phyloP scores from a whole-genome alignment of 2,329 filamentous ascomycete genomes.

The Verticillium isaacii region DNA sequence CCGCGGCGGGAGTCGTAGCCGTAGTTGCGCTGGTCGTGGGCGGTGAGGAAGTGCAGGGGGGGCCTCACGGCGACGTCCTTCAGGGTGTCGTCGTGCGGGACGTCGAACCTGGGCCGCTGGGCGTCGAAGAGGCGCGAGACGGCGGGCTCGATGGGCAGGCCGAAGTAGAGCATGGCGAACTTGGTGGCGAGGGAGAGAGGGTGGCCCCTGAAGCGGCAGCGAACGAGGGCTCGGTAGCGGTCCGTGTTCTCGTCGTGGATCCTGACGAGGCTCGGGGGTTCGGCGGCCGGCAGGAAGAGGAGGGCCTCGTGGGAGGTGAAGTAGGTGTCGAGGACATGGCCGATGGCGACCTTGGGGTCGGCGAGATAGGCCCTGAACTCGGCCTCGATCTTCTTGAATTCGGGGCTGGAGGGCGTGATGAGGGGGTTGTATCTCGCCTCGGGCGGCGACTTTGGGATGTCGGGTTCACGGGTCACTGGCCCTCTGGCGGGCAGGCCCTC shows the following conservation, averaged over 20 bases:
- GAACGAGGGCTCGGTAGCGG: slow-evolving; percentile 24
- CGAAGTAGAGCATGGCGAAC: slow-evolving; percentile 42
- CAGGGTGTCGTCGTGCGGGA: slow-evolving; percentile 13
- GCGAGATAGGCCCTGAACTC: slow-evolving; percentile 23
- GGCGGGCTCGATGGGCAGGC: slow-evolving; percentile 37
- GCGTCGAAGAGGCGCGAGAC: slow-evolving; percentile 10
- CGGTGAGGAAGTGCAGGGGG: slow-evolving; percentile 27
- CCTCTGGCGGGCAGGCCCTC: not conserved
- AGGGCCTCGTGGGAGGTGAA: slow-evolving; percentile 29
- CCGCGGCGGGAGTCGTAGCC: slow-evolving; percentile 18
- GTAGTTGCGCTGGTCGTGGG: slow-evolving; percentile 23
- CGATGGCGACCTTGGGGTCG: slow-evolving; percentile 16
- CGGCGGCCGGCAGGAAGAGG: slow-evolving; percentile 22
- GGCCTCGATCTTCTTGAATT: slow-evolving; percentile 19
- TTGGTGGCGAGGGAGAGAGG: slow-evolving; percentile 29
- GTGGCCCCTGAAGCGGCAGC: slow-evolving; percentile 22
- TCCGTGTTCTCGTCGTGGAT: slow-evolving; percentile 25
- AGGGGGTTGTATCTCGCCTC: slow-evolving; percentile 14
- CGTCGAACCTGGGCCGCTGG: slow-evolving; percentile 18
- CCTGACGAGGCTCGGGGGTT: slow-evolving; percentile 19
- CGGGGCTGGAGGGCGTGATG: slow-evolving; percentile 16
- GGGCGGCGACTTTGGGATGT: not conserved
- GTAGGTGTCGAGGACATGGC: slow-evolving; percentile 23
- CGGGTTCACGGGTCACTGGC: not conserved
- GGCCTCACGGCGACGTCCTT: slow-evolving; percentile 16